phyloP scores from a whole-genome alignment of 2,329 filamentous ascomycete species.

The Botrytis pseudocinerea region DNA sequence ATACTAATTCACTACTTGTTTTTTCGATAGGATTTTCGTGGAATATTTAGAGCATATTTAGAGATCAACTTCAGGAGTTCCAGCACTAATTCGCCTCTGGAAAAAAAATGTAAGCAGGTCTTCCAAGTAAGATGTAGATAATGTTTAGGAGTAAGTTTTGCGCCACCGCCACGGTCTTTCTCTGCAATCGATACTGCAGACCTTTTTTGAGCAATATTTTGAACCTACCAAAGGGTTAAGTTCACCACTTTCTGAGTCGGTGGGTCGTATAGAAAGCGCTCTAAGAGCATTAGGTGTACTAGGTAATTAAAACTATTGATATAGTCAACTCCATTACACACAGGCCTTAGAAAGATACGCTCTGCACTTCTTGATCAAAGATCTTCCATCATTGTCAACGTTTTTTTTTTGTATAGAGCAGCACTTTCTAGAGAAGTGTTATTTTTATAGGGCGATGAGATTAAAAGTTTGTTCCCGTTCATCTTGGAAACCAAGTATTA shows the following conservation, averaged over 20 bases:
- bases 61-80: rapidly evolving
- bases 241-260: background rate
- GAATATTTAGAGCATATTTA: background rate
- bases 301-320: too few relatives aligned
- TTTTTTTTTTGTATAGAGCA: too few relatives aligned
- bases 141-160: background rate
- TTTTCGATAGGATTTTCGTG: rapidly evolving
- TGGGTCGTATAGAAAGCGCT: background rate
- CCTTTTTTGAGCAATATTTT: too few relatives aligned
- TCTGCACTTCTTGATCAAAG: too few relatives aligned
- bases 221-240: background rate
- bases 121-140: too few relatives aligned
- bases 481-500: background rate
- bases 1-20: background rate
- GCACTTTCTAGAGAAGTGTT: rapidly evolving
- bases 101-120: background rate
- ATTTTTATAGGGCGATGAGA: rapidly evolving
- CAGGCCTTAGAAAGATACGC: too few relatives aligned
- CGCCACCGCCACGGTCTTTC: background rate
- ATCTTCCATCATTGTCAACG: too few relatives aligned
- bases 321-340: too few relatives aligned
- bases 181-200: background rate
- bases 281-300: too few relatives aligned
- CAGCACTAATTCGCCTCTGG: background rate
- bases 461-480: background rate